Percentiles rank a stretch among this genome's conserved stretches.
phyloP scores from a whole-genome alignment of 306 rosid genomes.

The Boehmeria nivea region DNA sequence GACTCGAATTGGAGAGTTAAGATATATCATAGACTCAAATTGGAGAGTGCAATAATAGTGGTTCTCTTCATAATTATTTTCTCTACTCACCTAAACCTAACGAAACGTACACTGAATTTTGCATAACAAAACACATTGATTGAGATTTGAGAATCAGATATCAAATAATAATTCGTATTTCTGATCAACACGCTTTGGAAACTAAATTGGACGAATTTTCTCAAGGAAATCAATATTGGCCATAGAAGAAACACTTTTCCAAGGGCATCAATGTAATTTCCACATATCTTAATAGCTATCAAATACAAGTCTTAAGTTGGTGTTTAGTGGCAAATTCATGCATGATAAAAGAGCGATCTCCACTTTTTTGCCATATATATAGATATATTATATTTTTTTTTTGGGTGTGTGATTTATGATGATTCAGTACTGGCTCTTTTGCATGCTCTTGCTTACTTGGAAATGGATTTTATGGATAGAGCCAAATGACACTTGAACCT shows the following conservation, averaged over 20 bases:
- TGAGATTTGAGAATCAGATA: no score
- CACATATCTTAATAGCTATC: neutral
- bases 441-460: constrained; percentile 3
- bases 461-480: constrained; percentile 6
- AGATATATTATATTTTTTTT: no score
- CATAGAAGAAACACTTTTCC: neutral
- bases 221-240: neutral
- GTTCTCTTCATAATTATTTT: neutral
- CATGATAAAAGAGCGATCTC: constrained; percentile 24
- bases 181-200: neutral
- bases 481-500: constrained; percentile 22
- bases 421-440: neutral
- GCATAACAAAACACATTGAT: neutral
- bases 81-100: neutral
- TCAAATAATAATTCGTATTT: neutral
- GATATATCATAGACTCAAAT: no score
- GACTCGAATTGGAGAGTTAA: no score
- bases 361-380: constrained; percentile 18
- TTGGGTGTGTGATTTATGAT: no score
- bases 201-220: no score
- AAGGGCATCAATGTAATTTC: neutral
- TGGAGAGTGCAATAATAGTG: neutral
- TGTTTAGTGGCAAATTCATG: constrained; percentile 42
- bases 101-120: constrained; percentile 1
- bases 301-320: constrained; percentile 1